A percentile compares a stretch with the other conserved stretches of the same genome.
Conservation (phyloP, 1,284 basidiomycete species). For the Cystobasidium sp. region DNA sequence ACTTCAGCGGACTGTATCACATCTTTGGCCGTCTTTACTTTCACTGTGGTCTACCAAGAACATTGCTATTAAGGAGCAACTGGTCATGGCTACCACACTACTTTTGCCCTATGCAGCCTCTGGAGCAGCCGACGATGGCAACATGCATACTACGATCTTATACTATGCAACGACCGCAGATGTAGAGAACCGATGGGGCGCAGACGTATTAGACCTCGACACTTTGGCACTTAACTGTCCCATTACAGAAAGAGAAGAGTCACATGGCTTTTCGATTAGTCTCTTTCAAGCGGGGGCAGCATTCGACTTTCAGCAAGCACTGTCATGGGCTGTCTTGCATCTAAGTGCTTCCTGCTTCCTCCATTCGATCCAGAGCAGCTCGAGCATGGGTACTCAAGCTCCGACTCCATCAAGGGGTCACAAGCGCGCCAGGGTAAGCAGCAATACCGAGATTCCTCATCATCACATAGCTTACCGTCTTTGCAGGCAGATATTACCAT, state of each 20-base stretch:
- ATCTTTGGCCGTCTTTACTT: conserved; percentile 69
- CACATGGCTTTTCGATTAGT: conserved; percentile 61
- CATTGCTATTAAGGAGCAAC: conserved; percentile 66
- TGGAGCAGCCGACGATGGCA: neutral
- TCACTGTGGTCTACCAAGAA: conserved; percentile 76
- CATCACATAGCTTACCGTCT: neutral
- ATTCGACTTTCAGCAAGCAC: conserved; percentile 71
- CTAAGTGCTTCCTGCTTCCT: conserved; percentile 79
- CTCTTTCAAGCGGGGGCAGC: conserved; percentile 70
- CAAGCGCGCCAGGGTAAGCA: conserved; percentile 45
- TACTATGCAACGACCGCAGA: conserved; percentile 64
- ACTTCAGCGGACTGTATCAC: conserved; percentile 66
- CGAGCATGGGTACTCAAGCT: neutral
- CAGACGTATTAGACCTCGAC: conserved; percentile 66
- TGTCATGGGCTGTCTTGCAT: conserved; percentile 79
- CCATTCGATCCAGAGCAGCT: neutral
- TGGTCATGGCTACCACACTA: conserved; percentile 68
- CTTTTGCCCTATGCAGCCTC: conserved; percentile 66
- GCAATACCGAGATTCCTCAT: neutral
- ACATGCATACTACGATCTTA: conserved; percentile 49
- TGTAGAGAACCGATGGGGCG: conserved; percentile 67
- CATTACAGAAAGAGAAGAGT: neutral
- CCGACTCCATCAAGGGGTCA: conserved; percentile 22
- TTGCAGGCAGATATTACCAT: neutral
- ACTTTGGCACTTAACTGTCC: conserved; percentile 57